Conservation (phyloP, 2,329 filamentous ascomycete species). For the Ceratocystis colombiana region DNA sequence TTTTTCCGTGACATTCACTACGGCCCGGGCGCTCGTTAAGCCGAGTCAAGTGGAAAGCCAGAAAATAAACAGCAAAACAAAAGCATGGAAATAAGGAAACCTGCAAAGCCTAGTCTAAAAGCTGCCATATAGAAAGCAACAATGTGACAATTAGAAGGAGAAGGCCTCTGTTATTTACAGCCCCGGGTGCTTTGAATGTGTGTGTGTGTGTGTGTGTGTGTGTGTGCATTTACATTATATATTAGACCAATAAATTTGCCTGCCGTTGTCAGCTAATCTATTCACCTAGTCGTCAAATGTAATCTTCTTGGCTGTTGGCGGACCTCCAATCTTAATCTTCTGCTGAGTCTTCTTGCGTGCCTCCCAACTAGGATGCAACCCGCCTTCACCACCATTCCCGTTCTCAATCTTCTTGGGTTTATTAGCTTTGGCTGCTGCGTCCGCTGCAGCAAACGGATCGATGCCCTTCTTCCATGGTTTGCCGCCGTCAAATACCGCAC, state of each 20-base stretch:
- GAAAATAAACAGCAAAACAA: not conserved
- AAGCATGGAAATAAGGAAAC: not conserved
- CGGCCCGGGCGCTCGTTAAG: constrained; percentile 22
- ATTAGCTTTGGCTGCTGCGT: constrained; percentile 25
- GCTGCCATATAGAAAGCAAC: constrained; percentile 21
- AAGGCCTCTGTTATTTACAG: not conserved
- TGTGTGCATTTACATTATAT: not conserved
- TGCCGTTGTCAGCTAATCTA: not conserved
- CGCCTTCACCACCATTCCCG: constrained; percentile 39
- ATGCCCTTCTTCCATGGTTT: constrained; percentile 47
- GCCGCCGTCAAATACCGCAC: constrained; percentile 39
- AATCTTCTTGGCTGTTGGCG: constrained; percentile 38
- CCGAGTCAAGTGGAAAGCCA: not conserved
- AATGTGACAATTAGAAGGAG: constrained; percentile 2
- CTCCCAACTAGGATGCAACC: constrained; percentile 56
- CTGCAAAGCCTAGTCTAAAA: constrained; percentile 16
- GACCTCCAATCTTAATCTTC: constrained; percentile 45
- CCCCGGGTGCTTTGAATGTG: not conserved
- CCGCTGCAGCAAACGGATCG: constrained; percentile 31
- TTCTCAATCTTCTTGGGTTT: constrained; percentile 34
- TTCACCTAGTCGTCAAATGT: constrained; percentile 40
- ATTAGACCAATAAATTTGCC: not conserved
- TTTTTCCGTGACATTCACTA: constrained; percentile 64
- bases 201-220: not conserved
- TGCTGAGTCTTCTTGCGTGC: constrained; percentile 50